phyloP scores from a whole-genome alignment of 108 stramenopile species.

The Craspedostauros australis region DNA sequence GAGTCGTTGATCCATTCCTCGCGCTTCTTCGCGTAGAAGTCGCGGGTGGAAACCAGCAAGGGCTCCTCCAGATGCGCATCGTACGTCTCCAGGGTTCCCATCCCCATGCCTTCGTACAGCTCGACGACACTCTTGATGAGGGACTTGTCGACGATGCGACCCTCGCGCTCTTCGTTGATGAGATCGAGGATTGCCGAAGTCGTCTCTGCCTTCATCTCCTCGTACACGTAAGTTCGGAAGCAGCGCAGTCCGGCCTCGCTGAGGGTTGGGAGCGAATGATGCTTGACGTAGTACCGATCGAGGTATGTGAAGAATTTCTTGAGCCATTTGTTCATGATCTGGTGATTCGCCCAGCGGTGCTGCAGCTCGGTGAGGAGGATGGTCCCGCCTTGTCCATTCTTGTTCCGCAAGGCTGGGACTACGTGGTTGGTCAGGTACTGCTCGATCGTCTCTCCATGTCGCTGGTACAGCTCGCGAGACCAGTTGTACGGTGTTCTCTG shows the following conservation, averaged over 20 bases:
- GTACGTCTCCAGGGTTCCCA: conserved; percentile 92
- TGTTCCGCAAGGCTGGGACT: conserved; percentile 84
- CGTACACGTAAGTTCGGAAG: conserved; percentile 94
- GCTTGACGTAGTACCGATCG: conserved; percentile 97
- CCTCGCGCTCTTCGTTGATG: conserved; percentile 93
- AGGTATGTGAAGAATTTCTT: conserved; percentile 98
- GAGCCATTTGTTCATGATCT: conserved; percentile 99
- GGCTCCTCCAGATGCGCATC: conserved; percentile 86
- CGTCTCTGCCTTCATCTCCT: conserved; percentile 83
- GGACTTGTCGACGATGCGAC: conserved; percentile 90
- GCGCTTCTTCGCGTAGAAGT: conserved; percentile 89
- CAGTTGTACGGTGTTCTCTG: conserved; percentile 99
- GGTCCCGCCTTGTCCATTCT: conserved; percentile 76
- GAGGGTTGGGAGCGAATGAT: conserved; percentile 89
- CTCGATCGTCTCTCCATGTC: conserved; percentile 94
- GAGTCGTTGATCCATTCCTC: conserved; percentile 97
- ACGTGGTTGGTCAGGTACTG: conserved; percentile 87
- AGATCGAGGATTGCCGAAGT: conserved; percentile 87
- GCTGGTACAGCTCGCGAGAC: conserved; percentile 95
- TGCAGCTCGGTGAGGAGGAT: conserved; percentile 90
- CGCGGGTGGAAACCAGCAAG: conserved; percentile 80
- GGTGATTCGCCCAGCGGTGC: conserved; percentile 94
- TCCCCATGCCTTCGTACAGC: conserved; percentile 96
- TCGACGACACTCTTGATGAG: conserved; percentile 92
- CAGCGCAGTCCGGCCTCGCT: conserved; percentile 82